These are phyloP conservation scores for Pisolithus microcarpus DNA, from an alignment of 768 basidiomycete species.

Conservation along the genomic window DNA sequence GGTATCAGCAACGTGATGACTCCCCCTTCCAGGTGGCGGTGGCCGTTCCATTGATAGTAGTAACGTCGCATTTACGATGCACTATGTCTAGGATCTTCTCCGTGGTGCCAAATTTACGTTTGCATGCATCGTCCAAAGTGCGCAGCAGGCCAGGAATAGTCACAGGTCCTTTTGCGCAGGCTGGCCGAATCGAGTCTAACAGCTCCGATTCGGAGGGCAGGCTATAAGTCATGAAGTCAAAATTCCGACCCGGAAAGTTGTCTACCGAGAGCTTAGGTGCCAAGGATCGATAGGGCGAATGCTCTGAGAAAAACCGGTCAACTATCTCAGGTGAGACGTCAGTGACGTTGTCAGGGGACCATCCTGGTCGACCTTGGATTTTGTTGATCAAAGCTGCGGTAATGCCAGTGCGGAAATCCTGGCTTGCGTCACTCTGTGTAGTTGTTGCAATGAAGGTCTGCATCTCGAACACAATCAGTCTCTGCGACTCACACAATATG, in stretches of 20 bases:
- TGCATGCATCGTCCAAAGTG: constrained; percentile 15
- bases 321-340: constrained; percentile 57
- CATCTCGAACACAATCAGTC: constrained; percentile 5
- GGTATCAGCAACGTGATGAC: constrained; percentile 7
- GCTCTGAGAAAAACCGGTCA: constrained; percentile 57
- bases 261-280: constrained; percentile 41
- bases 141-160: constrained; percentile 17
- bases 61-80: constrained; percentile 54
- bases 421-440: constrained; percentile 60
- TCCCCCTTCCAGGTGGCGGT: constrained; percentile 18
- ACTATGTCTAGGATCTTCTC: constrained; percentile 78
- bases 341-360: constrained; percentile 59
- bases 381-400: constrained; percentile 56
- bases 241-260: constrained; percentile 21
- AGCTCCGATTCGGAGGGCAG: constrained; percentile 80
- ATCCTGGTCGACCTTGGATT: constrained; percentile 48
- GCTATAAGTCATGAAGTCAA: constrained; percentile 36
- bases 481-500: constrained; percentile 68
- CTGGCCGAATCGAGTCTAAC: constrained; percentile 43
- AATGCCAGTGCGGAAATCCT: constrained; percentile 83
- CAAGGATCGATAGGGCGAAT: constrained; percentile 41
- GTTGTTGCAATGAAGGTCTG: constrained; percentile 8
- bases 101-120: constrained; percentile 49
- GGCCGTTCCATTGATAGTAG: constrained; percentile 40
- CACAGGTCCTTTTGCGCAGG: constrained; percentile 35